Base-by-base conservation (phyloP, 495 filamentous ascomycete species). In the Pyrenopolyporus hunteri region DNA sequence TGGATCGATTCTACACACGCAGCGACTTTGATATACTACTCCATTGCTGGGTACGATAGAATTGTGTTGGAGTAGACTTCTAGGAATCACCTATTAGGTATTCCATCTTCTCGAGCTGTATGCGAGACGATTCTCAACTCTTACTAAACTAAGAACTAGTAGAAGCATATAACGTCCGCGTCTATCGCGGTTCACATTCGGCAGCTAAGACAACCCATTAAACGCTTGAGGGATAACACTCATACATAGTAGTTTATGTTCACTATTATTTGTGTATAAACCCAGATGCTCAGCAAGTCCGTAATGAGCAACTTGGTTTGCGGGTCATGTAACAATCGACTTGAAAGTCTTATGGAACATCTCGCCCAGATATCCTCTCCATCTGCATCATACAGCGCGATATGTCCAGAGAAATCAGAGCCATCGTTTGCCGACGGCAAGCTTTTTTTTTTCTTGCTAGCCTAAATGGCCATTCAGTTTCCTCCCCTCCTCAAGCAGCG, bases 331-430 rank as follows among this genome's bases (percentile, higher is more conserved):
- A 58, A 33, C 54, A 54, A 47, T 31, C 22, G 54, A 51, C 53
- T 59, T 42, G 22, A 26, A 49, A 39, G 53, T 51, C 59, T 22
- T 55, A 55, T 62, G 49, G 54, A 59, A 53, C 58, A 58, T 48
- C 59, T 60, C 42, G 48, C 57, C 57, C 33, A 59, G 37, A 58
- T 59, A 31, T 40, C 40, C 42, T 37, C 57, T 22, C 49, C 49
- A 31, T 39, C 57, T 33, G 43, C 59, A 44, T 57, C 28, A 53
- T 59, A 54, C 63, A 49, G 45, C 64, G 57, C 68, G 67, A 70
- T 77, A 76, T 78, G 76, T 75, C 68, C 71, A 74, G 64, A 70
- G 68, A 76, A 73, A 72, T 66, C 58, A 69, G 52, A 68, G 36
- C 58, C 31, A 40, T 61, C 58, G 68, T 64, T 50, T 19, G 35